These are phyloP conservation scores for Aureobasidium zeae DNA, from an alignment of 2,329 filamentous ascomycete genomes.

Conservation along the genomic window DNA sequence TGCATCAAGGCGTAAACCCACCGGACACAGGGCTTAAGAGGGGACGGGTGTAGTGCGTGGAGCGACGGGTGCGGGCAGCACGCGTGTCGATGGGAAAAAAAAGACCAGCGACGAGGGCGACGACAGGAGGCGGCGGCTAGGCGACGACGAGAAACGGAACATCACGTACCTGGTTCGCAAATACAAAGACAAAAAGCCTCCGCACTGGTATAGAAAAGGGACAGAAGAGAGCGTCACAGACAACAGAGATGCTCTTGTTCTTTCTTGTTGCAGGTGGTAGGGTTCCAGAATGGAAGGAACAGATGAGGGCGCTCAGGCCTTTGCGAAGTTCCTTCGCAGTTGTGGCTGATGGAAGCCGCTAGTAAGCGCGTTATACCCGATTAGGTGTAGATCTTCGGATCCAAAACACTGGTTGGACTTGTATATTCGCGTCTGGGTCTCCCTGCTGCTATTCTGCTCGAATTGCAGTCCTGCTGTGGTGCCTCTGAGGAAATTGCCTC, in stretches of 20 bases:
- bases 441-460: conserved; percentile 7
- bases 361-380: background rate
- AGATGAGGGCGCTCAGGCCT: background rate
- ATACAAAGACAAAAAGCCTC: background rate
- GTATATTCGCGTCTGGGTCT: background rate
- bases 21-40: background rate
- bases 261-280: conserved; percentile 9
- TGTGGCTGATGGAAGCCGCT: conserved; percentile 8
- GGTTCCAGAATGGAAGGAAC: conserved; percentile 10
- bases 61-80: conserved; percentile 1
- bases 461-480: conserved; percentile 11
- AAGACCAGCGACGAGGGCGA: conserved; percentile 1
- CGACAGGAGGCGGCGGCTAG: conserved; percentile 2
- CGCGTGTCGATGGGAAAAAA: conserved; percentile 14
- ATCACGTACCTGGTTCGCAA: conserved; percentile 7
- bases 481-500: conserved; percentile 12
- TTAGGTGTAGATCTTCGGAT: background rate
- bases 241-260: conserved; percentile 5
- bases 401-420: conserved; percentile 4
- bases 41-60: background rate
- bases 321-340: background rate
- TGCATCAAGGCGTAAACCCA: conserved; percentile 2
- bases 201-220: conserved; percentile 8
- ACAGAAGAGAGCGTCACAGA: conserved; percentile 9
- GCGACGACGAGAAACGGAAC: background rate